phyloP scores from a whole-genome alignment of 2,329 filamentous ascomycete species.

The Pseudocercospora fijiensis region DNA sequence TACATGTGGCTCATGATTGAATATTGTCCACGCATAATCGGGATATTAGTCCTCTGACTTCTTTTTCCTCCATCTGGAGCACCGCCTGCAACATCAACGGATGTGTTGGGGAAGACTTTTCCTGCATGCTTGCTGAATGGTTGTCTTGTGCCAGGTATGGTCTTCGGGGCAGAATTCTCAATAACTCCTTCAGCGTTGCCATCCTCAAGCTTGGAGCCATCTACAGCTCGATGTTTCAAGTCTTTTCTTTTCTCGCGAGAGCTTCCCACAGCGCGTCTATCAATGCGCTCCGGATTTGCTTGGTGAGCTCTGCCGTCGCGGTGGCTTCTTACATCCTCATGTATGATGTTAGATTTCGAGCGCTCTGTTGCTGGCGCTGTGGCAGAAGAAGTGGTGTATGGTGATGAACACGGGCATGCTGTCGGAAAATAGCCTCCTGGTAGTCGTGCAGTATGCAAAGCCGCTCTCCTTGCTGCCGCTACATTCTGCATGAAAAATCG shows the following conservation, averaged over 20 bases:
- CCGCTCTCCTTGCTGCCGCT: constrained; percentile 3
- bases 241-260: neutral
- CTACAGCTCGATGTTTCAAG: neutral
- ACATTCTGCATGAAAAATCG: constrained; percentile 6
- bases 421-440: neutral
- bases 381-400: neutral
- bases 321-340: neutral
- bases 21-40: neutral
- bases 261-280: neutral
- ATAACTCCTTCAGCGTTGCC: neutral
- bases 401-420: neutral
- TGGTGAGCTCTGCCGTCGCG: neutral
- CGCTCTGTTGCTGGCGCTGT: neutral
- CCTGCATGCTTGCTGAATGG: neutral
- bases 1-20: constrained; percentile 24
- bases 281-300: neutral
- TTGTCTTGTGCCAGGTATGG: neutral
- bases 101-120: neutral
- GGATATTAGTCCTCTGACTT: constrained; percentile 1
- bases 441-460: neutral
- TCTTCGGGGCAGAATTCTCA: neutral
- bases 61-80: neutral
- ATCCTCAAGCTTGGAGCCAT: neutral
- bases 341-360: neutral
- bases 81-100: neutral